Conservation (phyloP, 257 asterid species). For the Osmanthus fragrans region DNA sequence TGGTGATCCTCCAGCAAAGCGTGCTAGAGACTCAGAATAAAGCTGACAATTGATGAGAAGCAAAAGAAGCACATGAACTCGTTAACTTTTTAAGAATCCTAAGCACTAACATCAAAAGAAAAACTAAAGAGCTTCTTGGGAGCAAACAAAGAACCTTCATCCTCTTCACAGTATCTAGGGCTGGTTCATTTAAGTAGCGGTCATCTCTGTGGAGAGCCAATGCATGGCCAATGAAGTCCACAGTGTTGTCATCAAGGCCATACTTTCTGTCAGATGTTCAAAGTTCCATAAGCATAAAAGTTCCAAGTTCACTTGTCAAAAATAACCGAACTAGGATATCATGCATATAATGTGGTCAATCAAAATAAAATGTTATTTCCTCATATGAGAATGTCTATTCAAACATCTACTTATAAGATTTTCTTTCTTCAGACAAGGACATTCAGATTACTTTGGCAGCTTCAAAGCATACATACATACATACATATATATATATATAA, state of each 20-base stretch:
- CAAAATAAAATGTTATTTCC: neutral
- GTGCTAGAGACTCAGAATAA: constrained; percentile 49
- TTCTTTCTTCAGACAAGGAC: neutral
- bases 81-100: neutral
- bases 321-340: neutral
- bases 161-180: constrained; percentile 84
- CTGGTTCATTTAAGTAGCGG: constrained; percentile 79
- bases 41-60: constrained; percentile 33
- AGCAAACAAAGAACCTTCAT: constrained; percentile 60
- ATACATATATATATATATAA: no score
- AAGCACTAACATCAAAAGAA: neutral
- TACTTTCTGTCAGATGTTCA: constrained; percentile 56
- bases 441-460: neutral
- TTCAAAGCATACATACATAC: neutral
- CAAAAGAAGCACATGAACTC: neutral
- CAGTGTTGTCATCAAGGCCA: constrained; percentile 92
- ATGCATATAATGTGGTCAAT: neutral
- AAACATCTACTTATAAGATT: neutral
- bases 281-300: neutral
- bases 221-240: constrained; percentile 92
- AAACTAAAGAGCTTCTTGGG: neutral
- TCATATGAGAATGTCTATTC: neutral
- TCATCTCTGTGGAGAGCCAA: constrained; percentile 94
- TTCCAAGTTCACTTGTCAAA: neutral
- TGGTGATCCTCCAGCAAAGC: constrained; percentile 63